Conservation (phyloP, 306 rosid genomes). For the Trifolium fragiferum region DNA sequence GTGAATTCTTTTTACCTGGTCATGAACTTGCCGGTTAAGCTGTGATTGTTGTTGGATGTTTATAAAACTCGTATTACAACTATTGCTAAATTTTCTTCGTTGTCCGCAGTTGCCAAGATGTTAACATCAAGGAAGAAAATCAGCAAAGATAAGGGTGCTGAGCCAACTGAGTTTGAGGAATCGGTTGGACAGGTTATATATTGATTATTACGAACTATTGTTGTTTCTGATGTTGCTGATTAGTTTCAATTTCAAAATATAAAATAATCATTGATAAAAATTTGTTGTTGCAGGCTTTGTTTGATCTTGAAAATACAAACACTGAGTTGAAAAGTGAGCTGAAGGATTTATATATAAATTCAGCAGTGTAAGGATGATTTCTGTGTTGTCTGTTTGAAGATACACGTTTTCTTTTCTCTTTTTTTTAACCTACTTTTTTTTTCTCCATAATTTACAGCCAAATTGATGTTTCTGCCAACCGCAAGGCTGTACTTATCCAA, state of each 20-base stretch:
- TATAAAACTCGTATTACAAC: no score
- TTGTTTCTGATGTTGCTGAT: background rate
- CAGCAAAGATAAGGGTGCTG: slow-evolving; percentile 69
- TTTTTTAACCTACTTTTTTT: background rate
- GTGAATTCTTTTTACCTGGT: background rate
- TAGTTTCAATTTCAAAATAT: background rate
- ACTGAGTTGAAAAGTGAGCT: slow-evolving; percentile 87
- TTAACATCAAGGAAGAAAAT: slow-evolving; percentile 73
- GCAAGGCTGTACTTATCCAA: slow-evolving; percentile 83
- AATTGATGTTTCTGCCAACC: slow-evolving; percentile 72
- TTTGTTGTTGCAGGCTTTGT: slow-evolving; percentile 58
- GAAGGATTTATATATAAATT: slow-evolving; percentile 87
- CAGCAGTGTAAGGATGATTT: slow-evolving; percentile 67
- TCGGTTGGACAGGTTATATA: slow-evolving; percentile 70
- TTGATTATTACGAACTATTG: background rate
- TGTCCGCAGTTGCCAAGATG: slow-evolving; percentile 55
- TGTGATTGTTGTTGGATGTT: background rate
- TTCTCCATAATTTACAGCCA: slow-evolving; percentile 58
- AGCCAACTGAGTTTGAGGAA: slow-evolving; percentile 76
- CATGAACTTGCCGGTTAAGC: background rate
- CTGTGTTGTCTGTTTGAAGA: background rate
- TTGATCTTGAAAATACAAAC: slow-evolving; percentile 80
- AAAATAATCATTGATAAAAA: background rate
- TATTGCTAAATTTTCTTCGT: background rate
- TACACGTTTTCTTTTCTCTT: background rate